Conservation (phyloP, 2,329 filamentous ascomycete genomes). For the Blastomyces parvus region DNA sequence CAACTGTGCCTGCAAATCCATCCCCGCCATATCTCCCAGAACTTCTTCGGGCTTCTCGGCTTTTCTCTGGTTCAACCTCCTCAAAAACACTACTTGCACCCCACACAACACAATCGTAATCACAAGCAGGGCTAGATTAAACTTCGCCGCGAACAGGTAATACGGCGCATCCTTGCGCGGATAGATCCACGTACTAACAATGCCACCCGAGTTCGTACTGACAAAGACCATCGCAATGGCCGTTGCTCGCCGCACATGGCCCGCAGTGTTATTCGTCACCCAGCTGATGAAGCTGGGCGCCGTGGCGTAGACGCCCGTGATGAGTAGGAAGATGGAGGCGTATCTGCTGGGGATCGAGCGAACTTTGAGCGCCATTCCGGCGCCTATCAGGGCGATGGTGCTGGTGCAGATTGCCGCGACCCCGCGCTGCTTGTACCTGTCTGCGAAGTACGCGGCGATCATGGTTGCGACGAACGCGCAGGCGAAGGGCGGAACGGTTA, state of each 20-base stretch:
- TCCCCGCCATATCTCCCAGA: not conserved
- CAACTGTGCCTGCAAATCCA: not conserved
- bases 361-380: constrained; percentile 53
- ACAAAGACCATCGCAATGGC: constrained; percentile 56
- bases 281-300: constrained; percentile 56
- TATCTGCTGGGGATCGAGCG: constrained; percentile 47
- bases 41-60: not conserved
- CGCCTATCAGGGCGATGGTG: constrained; percentile 53
- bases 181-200: constrained; percentile 8
- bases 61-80: constrained; percentile 6
- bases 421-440: constrained; percentile 34
- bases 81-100: constrained; percentile 2
- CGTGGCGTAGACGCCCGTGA: constrained; percentile 53
- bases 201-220: constrained; percentile 47
- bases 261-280: constrained; percentile 59
- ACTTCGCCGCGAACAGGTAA: constrained; percentile 7
- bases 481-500: constrained; percentile 29
- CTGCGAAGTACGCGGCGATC: constrained; percentile 30
- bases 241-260: constrained; percentile 61
- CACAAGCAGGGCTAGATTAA: constrained; percentile 6
- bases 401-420: constrained; percentile 54
- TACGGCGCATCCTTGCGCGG: constrained; percentile 2
- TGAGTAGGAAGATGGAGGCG: constrained; percentile 58
- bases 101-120: constrained; percentile 6
- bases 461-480: constrained; percentile 21